Percentiles rank a stretch among this genome's conserved stretches.
Evolutionary conservation across 345 rosid genomes (phyloP).

Genomic region (Syzygium aqueum): DNA sequence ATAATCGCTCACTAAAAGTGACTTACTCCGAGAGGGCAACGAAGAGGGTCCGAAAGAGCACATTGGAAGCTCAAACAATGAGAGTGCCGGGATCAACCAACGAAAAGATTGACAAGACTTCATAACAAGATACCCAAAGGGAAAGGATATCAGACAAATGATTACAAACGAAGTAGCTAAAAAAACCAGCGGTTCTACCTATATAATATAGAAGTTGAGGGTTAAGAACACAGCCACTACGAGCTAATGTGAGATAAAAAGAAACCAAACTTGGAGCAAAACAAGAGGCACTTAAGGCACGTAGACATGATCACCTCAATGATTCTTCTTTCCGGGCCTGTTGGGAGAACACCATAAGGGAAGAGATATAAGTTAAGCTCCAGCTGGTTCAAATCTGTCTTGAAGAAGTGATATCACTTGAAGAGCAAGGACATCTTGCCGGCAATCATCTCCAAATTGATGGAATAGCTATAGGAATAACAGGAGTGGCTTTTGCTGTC

Average conservation of each 20-base stretch:
- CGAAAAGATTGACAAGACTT: neutral
- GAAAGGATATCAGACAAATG: neutral
- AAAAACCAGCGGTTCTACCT: neutral
- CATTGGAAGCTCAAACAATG: neutral
- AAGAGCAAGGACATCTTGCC: slow-evolving; percentile 98
- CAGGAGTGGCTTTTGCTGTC: neutral
- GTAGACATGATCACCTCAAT: slow-evolving; percentile 57
- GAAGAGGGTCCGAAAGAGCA: neutral
- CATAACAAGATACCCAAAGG: neutral
- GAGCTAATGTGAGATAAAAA: neutral
- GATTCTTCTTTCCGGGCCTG: slow-evolving; percentile 92
- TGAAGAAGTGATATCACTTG: slow-evolving; percentile 93
- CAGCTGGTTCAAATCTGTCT: slow-evolving; percentile 83
- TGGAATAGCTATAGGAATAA: neutral
- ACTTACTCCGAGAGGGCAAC: neutral
- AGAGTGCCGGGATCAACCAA: neutral
- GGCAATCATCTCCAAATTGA: slow-evolving; percentile 83
- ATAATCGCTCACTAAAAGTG: neutral
- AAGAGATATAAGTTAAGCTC: slow-evolving; percentile 73
- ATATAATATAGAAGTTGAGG: neutral
- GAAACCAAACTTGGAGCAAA: neutral
- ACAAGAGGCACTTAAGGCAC: neutral
- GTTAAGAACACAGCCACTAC: neutral
- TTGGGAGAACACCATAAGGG: slow-evolving; percentile 99
- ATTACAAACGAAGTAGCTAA: neutral